These are phyloP conservation scores for Alliaria petiolata DNA, from an alignment of 345 rosid species.

Conservation along the genomic window DNA sequence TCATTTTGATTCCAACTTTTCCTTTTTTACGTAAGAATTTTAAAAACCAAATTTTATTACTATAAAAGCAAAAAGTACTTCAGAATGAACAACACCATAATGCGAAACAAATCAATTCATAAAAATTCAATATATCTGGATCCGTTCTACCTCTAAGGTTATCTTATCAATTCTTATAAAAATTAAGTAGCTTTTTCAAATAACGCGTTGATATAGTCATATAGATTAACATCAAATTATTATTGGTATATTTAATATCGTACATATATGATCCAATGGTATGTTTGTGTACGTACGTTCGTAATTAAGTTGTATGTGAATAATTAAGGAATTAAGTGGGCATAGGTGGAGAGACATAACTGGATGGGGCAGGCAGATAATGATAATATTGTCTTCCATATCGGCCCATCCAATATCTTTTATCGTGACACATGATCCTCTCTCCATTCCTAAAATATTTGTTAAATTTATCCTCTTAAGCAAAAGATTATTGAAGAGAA, in stretches of 20 bases:
- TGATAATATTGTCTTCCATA: conserved; percentile 32
- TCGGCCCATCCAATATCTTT: conserved; percentile 13
- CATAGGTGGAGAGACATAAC: conserved; percentile 27
- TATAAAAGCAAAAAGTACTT: no score
- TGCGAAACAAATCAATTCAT: neutral
- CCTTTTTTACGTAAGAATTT: neutral
- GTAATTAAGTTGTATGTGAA: neutral
- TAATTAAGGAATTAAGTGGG: conserved; percentile 3
- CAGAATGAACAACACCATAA: neutral
- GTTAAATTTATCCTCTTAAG: neutral
- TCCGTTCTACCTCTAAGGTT: neutral
- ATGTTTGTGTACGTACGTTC: neutral
- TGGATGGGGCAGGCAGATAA: conserved; percentile 30
- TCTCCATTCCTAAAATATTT: neutral
- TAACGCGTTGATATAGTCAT: neutral
- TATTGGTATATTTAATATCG: neutral
- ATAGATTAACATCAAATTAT: neutral
- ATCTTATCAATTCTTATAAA: neutral
- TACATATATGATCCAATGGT: neutral
- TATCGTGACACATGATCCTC: conserved; percentile 16
- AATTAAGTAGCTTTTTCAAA: neutral
- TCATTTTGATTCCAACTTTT: neutral
- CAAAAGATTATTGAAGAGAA: neutral
- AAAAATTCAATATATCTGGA: neutral
- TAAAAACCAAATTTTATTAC: no score